Evolutionary conservation across 495 filamentous ascomycete species (phyloP).

Genomic region (Pseudotulostoma volvatum): DNA sequence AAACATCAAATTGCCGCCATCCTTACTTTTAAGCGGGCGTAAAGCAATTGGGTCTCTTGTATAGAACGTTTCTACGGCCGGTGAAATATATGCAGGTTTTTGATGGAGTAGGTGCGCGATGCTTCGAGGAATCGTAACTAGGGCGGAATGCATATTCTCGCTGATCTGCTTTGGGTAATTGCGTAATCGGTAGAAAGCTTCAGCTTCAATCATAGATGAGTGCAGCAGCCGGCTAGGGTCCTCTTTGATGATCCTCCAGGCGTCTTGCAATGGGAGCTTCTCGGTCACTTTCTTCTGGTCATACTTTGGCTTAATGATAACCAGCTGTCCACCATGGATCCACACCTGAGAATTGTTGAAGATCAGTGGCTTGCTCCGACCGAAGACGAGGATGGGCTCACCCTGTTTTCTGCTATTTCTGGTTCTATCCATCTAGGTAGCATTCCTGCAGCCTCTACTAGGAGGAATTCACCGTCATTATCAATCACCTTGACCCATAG

Average conservation of each 20-base stretch:
- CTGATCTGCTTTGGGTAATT: conserved; percentile 64
- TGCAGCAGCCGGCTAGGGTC: conserved; percentile 39
- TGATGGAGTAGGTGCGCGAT: conserved; percentile 66
- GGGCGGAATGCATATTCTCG: conserved; percentile 52
- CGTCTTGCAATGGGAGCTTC: conserved; percentile 41
- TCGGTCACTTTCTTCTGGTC: conserved; percentile 19
- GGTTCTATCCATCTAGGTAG: conserved; percentile 85
- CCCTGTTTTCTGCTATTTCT: conserved; percentile 71
- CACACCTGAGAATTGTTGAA: conserved; percentile 36
- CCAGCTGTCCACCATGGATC: conserved; percentile 58
- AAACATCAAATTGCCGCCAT: conserved; percentile 36
- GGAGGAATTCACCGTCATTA: conserved; percentile 84
- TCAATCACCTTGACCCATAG: conserved; percentile 75
- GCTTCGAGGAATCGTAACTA: conserved; percentile 60
- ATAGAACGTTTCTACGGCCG: conserved; percentile 85
- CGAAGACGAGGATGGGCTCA: conserved; percentile 14
- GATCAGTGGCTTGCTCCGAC: not conserved
- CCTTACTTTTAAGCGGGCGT: conserved; percentile 43
- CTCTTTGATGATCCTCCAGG: conserved; percentile 38
- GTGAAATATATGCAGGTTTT: conserved; percentile 55
- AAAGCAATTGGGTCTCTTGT: conserved; percentile 70
- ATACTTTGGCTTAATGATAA: conserved; percentile 48
- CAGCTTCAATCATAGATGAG: conserved; percentile 58
- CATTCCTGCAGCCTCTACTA: conserved; percentile 82
- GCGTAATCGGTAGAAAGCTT: conserved; percentile 73